A percentile compares a stretch with the other conserved stretches of the same genome.
Conservation (phyloP, 495 filamentous ascomycete genomes). For the Hypomontagnella submonticulosa region DNA sequence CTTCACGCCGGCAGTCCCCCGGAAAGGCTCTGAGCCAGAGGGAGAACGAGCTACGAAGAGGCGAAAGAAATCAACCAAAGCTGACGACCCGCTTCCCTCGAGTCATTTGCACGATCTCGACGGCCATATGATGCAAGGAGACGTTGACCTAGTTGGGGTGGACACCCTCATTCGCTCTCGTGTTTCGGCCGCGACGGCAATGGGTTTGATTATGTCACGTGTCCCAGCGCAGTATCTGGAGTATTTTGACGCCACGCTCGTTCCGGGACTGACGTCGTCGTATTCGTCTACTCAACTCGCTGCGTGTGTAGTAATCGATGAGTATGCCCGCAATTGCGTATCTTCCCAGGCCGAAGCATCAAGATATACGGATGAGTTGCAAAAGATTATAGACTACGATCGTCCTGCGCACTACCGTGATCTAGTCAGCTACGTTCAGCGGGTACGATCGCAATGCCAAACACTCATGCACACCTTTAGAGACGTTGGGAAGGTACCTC, state of each 20-base stretch:
- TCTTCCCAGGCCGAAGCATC: slow-evolving; percentile 54
- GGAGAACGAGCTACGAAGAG: slow-evolving; percentile 69
- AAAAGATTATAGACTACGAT: slow-evolving; percentile 79
- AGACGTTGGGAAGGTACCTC: slow-evolving; percentile 81
- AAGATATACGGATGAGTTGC: slow-evolving; percentile 67
- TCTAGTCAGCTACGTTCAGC: slow-evolving; percentile 85
- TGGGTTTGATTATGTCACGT: slow-evolving; percentile 77
- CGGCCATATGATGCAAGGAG: slow-evolving; percentile 96
- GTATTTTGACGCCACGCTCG: slow-evolving; percentile 66
- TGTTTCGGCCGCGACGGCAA: slow-evolving; percentile 82
- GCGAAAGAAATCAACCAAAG: slow-evolving; percentile 83
- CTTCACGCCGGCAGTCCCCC: slow-evolving; percentile 56
- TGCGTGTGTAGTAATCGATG: slow-evolving; percentile 85
- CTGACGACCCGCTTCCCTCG: slow-evolving; percentile 70
- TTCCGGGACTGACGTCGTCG: slow-evolving; percentile 72
- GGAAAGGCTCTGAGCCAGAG: slow-evolving; percentile 71
- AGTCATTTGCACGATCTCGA: slow-evolving; percentile 89
- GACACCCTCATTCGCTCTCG: slow-evolving; percentile 90
- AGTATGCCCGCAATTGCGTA: slow-evolving; percentile 75
- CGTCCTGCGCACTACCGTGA: slow-evolving; percentile 87
- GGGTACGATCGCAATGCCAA: slow-evolving; percentile 89
- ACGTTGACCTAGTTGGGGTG: slow-evolving; percentile 90
- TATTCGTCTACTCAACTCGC: slow-evolving; percentile 88
- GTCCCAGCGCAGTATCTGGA: slow-evolving; percentile 62
- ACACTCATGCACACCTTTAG: slow-evolving; percentile 89